These are phyloP conservation scores for Ustilago shanxiensis DNA, from an alignment of 1,284 basidiomycete species.

Conservation along the genomic window DNA sequence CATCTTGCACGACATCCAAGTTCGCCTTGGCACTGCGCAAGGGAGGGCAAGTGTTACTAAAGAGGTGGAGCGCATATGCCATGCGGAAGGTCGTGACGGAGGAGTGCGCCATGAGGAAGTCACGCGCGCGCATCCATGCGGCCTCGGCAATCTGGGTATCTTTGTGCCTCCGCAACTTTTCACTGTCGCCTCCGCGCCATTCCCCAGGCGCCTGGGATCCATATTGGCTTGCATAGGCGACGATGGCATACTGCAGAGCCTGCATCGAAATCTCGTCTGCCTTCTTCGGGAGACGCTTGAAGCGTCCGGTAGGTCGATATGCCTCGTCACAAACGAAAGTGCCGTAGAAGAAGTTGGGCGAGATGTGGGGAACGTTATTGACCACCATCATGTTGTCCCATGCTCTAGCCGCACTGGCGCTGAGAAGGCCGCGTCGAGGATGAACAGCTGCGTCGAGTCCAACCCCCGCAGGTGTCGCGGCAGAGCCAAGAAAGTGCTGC, in stretches of 20 bases:
- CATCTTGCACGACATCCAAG: conserved; percentile 28
- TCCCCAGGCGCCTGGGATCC: conserved; percentile 41
- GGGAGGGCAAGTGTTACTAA: conserved; percentile 47
- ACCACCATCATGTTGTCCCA: conserved; percentile 44
- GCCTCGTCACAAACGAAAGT: conserved; percentile 47
- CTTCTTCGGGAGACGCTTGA: conserved; percentile 31
- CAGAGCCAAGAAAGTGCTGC: conserved; percentile 42
- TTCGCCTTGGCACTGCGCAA: conserved; percentile 25
- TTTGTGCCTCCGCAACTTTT: conserved; percentile 25
- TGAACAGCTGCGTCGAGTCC: conserved; percentile 34
- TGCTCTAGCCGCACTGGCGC: conserved; percentile 16
- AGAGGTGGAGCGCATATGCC: conserved; percentile 47
- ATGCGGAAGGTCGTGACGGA: conserved; percentile 47
- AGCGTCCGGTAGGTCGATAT: conserved; percentile 26
- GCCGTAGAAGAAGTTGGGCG: conserved; percentile 48
- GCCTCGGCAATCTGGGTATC: conserved; percentile 48
- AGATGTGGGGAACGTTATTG: conserved; percentile 38
- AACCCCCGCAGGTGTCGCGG: conserved; percentile 30
- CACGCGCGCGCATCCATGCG: conserved; percentile 40
- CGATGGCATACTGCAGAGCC: conserved; percentile 44
- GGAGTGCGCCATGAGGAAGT: conserved; percentile 42
- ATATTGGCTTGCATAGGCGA: conserved; percentile 48
- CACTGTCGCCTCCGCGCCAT: conserved; percentile 28
- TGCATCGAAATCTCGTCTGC: conserved; percentile 49
- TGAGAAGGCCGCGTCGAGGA: conserved; percentile 37